Conservation (phyloP, 345 rosid genomes). For the Eucalyptus decipiens region DNA sequence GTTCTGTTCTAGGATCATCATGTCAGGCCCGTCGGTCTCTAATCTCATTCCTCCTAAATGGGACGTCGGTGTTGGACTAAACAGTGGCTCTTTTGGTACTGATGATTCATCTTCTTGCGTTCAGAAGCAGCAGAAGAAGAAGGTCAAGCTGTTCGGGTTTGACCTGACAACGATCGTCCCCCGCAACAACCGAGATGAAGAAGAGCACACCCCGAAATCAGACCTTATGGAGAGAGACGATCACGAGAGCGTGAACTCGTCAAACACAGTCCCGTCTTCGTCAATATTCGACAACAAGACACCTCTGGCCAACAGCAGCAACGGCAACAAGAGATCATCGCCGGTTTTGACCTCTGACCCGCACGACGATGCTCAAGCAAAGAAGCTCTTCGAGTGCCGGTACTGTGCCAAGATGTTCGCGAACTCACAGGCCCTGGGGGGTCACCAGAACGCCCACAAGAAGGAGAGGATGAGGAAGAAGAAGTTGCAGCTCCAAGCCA, state of each 20-base stretch:
- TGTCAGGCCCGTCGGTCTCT: neutral
- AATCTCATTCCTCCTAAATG: conserved; percentile 6
- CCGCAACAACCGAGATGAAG: neutral
- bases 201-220: neutral
- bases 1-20: neutral
- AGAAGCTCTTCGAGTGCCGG: conserved; percentile 70
- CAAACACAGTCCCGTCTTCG: conserved; percentile 7
- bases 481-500: conserved; percentile 85
- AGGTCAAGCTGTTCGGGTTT: conserved; percentile 68
- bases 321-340: neutral
- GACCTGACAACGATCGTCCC: conserved; percentile 31
- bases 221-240: conserved; percentile 20
- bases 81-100: conserved; percentile 23
- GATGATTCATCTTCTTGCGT: neutral
- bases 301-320: neutral
- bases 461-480: conserved; percentile 90
- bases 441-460: conserved; percentile 98
- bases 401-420: conserved; percentile 77
- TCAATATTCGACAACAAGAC: neutral
- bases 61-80: conserved; percentile 21
- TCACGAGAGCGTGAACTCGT: conserved; percentile 51
- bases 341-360: neutral
- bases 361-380: neutral
- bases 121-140: conserved; percentile 10
- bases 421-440: conserved; percentile 94